These are phyloP conservation scores for Vachellia collinsii DNA, from an alignment of 306 rosid species.

Conservation along the genomic window DNA sequence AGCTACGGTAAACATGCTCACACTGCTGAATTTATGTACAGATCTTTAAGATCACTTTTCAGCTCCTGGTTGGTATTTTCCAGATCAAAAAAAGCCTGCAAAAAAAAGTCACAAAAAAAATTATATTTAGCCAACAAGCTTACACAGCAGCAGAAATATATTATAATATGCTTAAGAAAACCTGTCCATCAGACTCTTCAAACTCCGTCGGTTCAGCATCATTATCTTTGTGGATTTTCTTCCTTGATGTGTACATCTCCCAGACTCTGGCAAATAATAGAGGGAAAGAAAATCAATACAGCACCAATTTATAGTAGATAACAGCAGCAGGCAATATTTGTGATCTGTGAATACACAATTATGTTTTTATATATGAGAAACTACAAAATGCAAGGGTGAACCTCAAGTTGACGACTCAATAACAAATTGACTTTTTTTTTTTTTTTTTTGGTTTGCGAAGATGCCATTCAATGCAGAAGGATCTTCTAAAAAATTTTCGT, in stretches of 20 bases:
- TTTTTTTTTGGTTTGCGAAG: neutral
- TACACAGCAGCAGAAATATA: neutral
- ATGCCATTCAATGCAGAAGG: neutral
- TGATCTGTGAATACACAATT: neutral
- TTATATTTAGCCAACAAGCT: neutral
- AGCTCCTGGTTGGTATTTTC: constrained; percentile 79
- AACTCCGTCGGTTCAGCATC: constrained; percentile 74
- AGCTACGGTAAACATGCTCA: constrained; percentile 37
- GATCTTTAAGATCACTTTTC: constrained; percentile 90
- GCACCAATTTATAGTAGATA: neutral
- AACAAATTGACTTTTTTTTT: neutral
- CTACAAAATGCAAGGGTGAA: neutral
- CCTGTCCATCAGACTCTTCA: constrained; percentile 84
- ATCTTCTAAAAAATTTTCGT: neutral
- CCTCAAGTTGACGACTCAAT: neutral
- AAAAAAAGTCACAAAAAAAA: neutral
- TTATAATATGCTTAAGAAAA: constrained; percentile 15
- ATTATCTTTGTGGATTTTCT: constrained; percentile 74
- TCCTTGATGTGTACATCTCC: constrained; percentile 72
- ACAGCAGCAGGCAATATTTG: neutral
- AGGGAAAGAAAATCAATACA: neutral
- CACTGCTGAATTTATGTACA: constrained; percentile 82
- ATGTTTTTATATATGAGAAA: neutral
- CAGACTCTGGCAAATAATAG: constrained; percentile 12
- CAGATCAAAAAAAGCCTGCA: constrained; percentile 79